phyloP scores from a whole-genome alignment of 2,329 filamentous ascomycete genomes.

The Furcasterigmium furcatum region DNA sequence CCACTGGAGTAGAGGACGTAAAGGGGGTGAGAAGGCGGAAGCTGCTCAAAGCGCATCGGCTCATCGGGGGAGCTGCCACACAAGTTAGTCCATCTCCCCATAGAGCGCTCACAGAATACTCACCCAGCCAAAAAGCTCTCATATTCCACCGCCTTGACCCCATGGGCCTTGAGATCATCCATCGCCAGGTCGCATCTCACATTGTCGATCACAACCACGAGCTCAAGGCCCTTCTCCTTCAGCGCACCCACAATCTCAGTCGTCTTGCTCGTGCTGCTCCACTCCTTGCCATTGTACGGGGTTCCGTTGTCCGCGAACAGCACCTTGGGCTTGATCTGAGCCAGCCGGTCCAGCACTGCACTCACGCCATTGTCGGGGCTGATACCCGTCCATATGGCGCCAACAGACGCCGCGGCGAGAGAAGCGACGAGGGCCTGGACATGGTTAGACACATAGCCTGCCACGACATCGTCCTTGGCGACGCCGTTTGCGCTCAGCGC shows the following conservation, averaged over 20 bases:
- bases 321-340: constrained; percentile 78
- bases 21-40: constrained; percentile 81
- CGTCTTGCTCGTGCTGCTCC: constrained; percentile 77
- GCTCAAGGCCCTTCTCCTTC: constrained; percentile 54
- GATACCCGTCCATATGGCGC: constrained; percentile 89
- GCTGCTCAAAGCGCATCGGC: constrained; percentile 66
- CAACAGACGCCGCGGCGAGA: constrained; percentile 77
- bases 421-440: constrained; percentile 83
- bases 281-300: constrained; percentile 87
- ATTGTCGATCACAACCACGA: constrained; percentile 73
- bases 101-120: background rate
- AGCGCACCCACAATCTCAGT: constrained; percentile 70
- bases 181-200: constrained; percentile 44
- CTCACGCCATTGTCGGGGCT: constrained; percentile 90
- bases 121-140: constrained; percentile 32
- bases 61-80: constrained; percentile 31
- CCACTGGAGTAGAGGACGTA: constrained; percentile 94
- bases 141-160: constrained; percentile 40
- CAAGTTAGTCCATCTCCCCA: too few relatives aligned
- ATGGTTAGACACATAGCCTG: constrained; percentile 85
- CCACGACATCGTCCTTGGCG: constrained; percentile 51
- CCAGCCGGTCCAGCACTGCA: constrained; percentile 82
- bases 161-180: constrained; percentile 32
- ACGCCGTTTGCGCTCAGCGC: constrained; percentile 67
- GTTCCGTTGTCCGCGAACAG: constrained; percentile 86